These are phyloP conservation scores for Hyaloperonospora brassicae DNA, from an alignment of 352 stramenopile species.

Conservation along the genomic window DNA sequence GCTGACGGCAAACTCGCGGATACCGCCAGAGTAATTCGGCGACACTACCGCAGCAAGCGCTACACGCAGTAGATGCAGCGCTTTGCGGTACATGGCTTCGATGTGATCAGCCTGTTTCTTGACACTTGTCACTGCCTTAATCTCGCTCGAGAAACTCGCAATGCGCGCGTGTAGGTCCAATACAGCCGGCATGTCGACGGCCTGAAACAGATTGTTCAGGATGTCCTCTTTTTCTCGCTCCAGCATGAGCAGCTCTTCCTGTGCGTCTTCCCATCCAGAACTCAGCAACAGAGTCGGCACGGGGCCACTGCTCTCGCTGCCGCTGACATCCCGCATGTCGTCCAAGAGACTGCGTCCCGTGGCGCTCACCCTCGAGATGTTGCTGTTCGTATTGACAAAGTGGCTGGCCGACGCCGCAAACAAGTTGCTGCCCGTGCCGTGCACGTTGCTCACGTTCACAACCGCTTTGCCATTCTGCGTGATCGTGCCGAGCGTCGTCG, in stretches of 20 bases:
- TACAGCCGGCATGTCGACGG: conserved; percentile 50
- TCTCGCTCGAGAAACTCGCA: conserved; percentile 65
- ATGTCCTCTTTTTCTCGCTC: conserved; percentile 71
- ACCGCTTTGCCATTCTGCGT: conserved; percentile 25
- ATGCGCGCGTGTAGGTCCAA: conserved; percentile 68
- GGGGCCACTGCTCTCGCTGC: conserved; percentile 28
- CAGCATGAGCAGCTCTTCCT: conserved; percentile 53
- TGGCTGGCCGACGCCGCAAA: conserved; percentile 5
- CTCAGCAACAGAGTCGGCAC: conserved; percentile 22
- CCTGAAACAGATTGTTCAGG: conserved; percentile 51
- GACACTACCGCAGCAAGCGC: conserved; percentile 65
- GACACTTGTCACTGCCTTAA: conserved; percentile 65
- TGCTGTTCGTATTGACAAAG: conserved; percentile 18
- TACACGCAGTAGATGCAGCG: conserved; percentile 57
- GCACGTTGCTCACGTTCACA: conserved; percentile 31
- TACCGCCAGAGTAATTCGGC: conserved; percentile 56
- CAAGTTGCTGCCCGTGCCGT: conserved; percentile 9
- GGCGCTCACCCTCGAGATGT: conserved; percentile 19
- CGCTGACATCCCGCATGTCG: conserved; percentile 24
- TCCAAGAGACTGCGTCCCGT: conserved; percentile 19
- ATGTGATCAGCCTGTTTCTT: conserved; percentile 70
- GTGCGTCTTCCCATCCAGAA: conserved; percentile 33
- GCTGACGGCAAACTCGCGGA: conserved; percentile 67
- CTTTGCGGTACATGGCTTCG: conserved; percentile 66
- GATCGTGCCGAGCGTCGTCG: conserved; percentile 45